Conservation (phyloP, 1,139 yeast species). For the Kluyveromyces sp. region DNA sequence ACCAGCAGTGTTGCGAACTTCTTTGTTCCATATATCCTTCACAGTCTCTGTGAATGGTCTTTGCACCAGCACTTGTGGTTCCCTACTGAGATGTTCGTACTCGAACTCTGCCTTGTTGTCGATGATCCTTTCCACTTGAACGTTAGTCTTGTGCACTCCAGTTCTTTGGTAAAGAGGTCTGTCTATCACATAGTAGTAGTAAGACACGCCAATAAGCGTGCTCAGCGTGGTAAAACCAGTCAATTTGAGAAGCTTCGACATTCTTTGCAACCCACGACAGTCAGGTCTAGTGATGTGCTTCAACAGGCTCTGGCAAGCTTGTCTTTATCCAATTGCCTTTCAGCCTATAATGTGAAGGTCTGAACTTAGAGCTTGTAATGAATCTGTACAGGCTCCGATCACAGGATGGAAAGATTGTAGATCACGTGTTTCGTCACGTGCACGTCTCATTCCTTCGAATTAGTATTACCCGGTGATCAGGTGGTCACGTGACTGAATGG, state of each 20-base stretch:
- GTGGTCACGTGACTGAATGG: neutral
- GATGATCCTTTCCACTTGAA: conserved; percentile 20
- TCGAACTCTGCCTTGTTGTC: conserved; percentile 20
- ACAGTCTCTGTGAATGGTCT: conserved; percentile 24
- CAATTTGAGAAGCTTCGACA: conserved; percentile 23
- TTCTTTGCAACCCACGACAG: too few species aligned
- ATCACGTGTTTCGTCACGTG: neutral
- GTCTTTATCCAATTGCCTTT: too few species aligned
- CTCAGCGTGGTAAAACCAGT: conserved; percentile 20
- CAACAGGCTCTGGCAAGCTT: too few species aligned
- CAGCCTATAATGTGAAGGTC: too few species aligned
- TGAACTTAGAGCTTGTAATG: too few species aligned
- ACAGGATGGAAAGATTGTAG: neutral
- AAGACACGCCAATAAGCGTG: conserved; percentile 21
- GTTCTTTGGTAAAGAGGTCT: conserved; percentile 23
- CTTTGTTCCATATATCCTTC: conserved; percentile 31
- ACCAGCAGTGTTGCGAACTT: conserved; percentile 22
- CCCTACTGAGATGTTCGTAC: conserved; percentile 11
- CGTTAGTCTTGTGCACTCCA: conserved; percentile 20
- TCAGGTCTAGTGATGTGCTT: too few species aligned
- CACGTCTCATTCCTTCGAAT: too few species aligned
- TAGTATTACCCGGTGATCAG: too few species aligned
- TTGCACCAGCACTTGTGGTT: conserved; percentile 14
- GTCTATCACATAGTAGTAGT: conserved; percentile 24
- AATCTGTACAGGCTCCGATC: too few species aligned